Conservation (phyloP, 345 rosid genomes). For the Adansonia digitata region DNA sequence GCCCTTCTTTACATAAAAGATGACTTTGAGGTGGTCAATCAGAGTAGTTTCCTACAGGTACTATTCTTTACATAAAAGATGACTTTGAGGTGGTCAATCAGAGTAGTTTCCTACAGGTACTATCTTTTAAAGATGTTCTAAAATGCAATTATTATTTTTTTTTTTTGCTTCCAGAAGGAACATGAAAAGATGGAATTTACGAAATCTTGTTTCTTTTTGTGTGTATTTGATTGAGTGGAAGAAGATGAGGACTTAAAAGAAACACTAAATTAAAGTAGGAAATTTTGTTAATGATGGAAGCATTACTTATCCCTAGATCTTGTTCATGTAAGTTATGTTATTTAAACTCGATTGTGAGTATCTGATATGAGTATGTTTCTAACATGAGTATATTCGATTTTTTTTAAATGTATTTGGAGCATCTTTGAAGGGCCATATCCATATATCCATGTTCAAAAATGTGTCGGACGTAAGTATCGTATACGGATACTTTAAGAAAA, state of each 20-base stretch:
- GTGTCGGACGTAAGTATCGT: no score
- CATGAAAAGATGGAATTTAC: background rate
- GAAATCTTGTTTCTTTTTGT: background rate
- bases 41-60: constrained; percentile 93
- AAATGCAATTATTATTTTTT: no score
- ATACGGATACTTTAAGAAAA: no score
- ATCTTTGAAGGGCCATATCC: no score
- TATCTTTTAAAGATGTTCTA: background rate
- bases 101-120: no score
- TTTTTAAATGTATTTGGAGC: no score
- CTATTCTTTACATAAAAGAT: no score
- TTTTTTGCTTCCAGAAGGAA: background rate
- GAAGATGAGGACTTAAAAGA: background rate
- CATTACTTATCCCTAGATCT: background rate
- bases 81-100: no score
- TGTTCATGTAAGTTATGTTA: background rate
- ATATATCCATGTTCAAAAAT: no score
- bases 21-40: constrained; percentile 71
- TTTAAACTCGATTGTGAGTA: no score
- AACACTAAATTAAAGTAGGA: background rate
- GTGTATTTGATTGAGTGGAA: background rate
- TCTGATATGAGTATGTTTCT: no score
- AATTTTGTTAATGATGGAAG: background rate
- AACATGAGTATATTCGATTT: no score
- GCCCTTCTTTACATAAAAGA: constrained; percentile 94